phyloP scores from a whole-genome alignment of 257 asterid species.

The Thymus mandschuricus region DNA sequence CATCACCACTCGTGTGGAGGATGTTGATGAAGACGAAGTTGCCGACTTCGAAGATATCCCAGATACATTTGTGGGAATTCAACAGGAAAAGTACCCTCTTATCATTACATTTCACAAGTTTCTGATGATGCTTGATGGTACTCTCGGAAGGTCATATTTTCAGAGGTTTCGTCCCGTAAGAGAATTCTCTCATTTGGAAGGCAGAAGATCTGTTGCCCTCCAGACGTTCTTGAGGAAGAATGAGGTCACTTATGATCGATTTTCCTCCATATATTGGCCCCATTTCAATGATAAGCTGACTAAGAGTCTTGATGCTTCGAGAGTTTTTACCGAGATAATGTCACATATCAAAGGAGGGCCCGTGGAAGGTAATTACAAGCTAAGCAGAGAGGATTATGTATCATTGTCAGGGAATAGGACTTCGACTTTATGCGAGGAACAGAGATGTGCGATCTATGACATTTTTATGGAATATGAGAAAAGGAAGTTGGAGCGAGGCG shows the following conservation, averaged over 20 bases:
- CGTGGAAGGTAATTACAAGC: conserved; percentile 40
- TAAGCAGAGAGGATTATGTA: conserved; percentile 43
- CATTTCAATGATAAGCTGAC: conserved; percentile 49
- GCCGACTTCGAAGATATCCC: conserved; percentile 57
- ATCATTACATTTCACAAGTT: conserved; percentile 69
- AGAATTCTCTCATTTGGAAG: conserved; percentile 24
- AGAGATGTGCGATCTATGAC: conserved; percentile 48
- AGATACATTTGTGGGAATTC: conserved; percentile 51
- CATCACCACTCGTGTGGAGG: conserved; percentile 37
- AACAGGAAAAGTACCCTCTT: conserved; percentile 54
- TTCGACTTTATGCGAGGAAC: conserved; percentile 45
- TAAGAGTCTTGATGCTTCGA: conserved; percentile 54
- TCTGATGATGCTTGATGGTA: conserved; percentile 75
- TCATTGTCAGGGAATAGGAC: conserved; percentile 44
- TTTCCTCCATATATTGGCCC: conserved; percentile 58
- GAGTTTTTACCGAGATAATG: conserved; percentile 63
- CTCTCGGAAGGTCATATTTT: conserved; percentile 55
- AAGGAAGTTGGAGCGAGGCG: conserved; percentile 50
- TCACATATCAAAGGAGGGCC: conserved; percentile 70
- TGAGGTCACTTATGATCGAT: conserved; percentile 65
- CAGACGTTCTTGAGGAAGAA: conserved; percentile 53
- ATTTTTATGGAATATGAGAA: conserved; percentile 64
- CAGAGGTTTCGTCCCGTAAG: conserved; percentile 46
- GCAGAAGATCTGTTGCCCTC: conserved; percentile 44
- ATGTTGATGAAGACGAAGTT: conserved; percentile 51